Percentiles rank a stretch among this genome's conserved stretches.
phyloP scores from a whole-genome alignment of 2,329 filamentous ascomycete genomes.

The Arthrinium puccinioides region DNA sequence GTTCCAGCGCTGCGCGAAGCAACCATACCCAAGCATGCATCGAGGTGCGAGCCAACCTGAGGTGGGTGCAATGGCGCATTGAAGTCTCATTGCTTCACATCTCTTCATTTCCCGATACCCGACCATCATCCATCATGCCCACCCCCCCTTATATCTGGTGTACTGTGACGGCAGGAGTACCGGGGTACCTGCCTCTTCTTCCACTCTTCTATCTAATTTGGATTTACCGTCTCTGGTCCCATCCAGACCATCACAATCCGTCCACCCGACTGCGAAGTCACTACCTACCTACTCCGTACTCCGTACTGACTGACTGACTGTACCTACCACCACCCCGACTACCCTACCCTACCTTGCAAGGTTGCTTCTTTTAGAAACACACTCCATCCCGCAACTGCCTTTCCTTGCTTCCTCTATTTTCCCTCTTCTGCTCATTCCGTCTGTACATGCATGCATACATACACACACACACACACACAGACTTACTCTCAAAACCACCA shows the following conservation, averaged over 20 bases:
- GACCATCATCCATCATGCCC: slow-evolving; percentile 20
- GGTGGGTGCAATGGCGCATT: slow-evolving; percentile 24
- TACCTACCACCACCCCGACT: too few relatives aligned
- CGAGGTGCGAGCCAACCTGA: slow-evolving; percentile 9
- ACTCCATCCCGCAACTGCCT: neutral
- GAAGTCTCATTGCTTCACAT: slow-evolving; percentile 22
- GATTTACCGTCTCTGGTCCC: slow-evolving; percentile 18
- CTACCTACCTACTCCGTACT: too few relatives aligned
- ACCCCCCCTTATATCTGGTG: slow-evolving; percentile 21
- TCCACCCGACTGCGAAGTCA: too few relatives aligned
- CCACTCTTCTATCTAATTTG: slow-evolving; percentile 17
- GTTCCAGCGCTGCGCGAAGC: too few relatives aligned
- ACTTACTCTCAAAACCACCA: too few relatives aligned
- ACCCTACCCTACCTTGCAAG: too few relatives aligned
- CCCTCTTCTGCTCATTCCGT: slow-evolving; percentile 1
- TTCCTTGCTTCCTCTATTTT: slow-evolving; percentile 1
- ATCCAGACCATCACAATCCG: too few relatives aligned
- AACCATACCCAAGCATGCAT: too few relatives aligned
- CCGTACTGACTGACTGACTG: too few relatives aligned
- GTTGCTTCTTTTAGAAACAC: slow-evolving; percentile 21
- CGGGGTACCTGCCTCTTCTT: too few relatives aligned
- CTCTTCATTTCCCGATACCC: slow-evolving; percentile 22
- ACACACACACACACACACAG: too few relatives aligned
- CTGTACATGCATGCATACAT: slow-evolving; percentile 1
- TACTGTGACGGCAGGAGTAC: too few relatives aligned